These are phyloP conservation scores for Termitomyces sp. DNA, from an alignment of 768 basidiomycete species.

Conservation along the genomic window DNA sequence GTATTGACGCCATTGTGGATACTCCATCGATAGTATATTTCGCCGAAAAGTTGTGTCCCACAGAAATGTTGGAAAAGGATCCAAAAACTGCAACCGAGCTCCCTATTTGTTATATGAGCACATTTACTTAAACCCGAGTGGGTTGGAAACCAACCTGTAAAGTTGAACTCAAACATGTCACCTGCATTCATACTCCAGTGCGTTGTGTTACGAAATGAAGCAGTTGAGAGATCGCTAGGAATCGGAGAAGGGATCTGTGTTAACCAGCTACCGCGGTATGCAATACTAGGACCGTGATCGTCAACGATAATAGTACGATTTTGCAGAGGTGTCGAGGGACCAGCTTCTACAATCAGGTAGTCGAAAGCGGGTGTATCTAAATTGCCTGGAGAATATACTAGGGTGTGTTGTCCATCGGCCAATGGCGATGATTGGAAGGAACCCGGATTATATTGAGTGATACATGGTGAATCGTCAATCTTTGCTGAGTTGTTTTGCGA, in stretches of 20 bases:
- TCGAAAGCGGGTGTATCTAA: constrained; percentile 31
- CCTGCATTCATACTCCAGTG: constrained; percentile 35
- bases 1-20: constrained; percentile 19
- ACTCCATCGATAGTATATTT: constrained; percentile 34
- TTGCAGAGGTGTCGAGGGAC: constrained; percentile 29
- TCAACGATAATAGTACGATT: constrained; percentile 35
- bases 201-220: constrained; percentile 27
- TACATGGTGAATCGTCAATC: constrained; percentile 32
- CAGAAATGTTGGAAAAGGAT: constrained; percentile 24
- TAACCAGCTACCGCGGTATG: constrained; percentile 33
- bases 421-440: constrained; percentile 28
- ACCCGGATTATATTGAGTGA: constrained; percentile 26
- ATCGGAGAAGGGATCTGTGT: constrained; percentile 15
- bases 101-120: constrained; percentile 20
- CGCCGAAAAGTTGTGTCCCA: constrained; percentile 30
- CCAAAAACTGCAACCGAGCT: constrained; percentile 34
- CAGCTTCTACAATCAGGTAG: constrained; percentile 36
- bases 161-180: constrained; percentile 30
- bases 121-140: constrained; percentile 2
- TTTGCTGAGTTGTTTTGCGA: constrained; percentile 29
- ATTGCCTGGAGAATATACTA: constrained; percentile 30
- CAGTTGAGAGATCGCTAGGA: constrained; percentile 22
- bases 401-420: constrained; percentile 32
- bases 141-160: constrained; percentile 26
- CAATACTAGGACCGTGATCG: constrained; percentile 26